These are phyloP conservation scores for Chlorencoelia australis DNA, from an alignment of 2,329 filamentous ascomycete species.

Conservation along the genomic window DNA sequence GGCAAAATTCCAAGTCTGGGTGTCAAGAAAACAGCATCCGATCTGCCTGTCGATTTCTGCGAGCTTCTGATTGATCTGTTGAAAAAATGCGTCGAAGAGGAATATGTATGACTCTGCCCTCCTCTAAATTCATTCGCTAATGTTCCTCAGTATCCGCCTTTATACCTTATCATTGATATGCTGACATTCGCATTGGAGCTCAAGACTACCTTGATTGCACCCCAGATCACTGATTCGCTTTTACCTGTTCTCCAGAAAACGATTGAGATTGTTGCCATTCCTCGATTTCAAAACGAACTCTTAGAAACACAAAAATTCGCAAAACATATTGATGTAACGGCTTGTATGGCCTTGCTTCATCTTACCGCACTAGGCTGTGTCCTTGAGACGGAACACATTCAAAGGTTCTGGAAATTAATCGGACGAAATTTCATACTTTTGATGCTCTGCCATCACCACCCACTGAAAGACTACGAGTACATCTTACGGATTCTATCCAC, in stretches of 20 bases:
- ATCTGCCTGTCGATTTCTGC: conserved; percentile 51
- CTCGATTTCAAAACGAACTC: conserved; percentile 32
- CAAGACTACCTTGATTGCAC: conserved; percentile 48
- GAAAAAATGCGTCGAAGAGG: conserved; percentile 55
- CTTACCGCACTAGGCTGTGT: conserved; percentile 50
- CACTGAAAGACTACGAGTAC: conserved; percentile 48
- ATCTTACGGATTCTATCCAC: conserved; percentile 59
- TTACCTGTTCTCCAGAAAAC: conserved; percentile 48
- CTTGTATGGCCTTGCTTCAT: conserved; percentile 57
- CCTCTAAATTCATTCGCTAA: conserved; percentile 5
- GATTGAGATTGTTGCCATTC: conserved; percentile 41
- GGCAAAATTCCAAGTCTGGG: conserved; percentile 53
- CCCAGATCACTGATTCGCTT: conserved; percentile 47
- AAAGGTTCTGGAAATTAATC: conserved; percentile 56
- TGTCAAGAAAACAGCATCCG: conserved; percentile 38
- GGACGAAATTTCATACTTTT: conserved; percentile 56
- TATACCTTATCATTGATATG: conserved; percentile 55
- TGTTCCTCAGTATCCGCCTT: conserved; percentile 42
- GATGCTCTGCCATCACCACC: conserved; percentile 58
- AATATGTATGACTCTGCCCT: conserved; percentile 26
- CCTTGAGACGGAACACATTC: conserved; percentile 25
- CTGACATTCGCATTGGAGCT: conserved; percentile 53
- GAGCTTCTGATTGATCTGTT: conserved; percentile 56
- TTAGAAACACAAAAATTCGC: conserved; percentile 39
- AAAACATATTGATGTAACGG: conserved; percentile 49